Evolutionary conservation across 225 moss, liverwort and hornwort species (phyloP), one percentile per base, ranked within the genome.

Genomic region (Bryum argenteum): DNA sequence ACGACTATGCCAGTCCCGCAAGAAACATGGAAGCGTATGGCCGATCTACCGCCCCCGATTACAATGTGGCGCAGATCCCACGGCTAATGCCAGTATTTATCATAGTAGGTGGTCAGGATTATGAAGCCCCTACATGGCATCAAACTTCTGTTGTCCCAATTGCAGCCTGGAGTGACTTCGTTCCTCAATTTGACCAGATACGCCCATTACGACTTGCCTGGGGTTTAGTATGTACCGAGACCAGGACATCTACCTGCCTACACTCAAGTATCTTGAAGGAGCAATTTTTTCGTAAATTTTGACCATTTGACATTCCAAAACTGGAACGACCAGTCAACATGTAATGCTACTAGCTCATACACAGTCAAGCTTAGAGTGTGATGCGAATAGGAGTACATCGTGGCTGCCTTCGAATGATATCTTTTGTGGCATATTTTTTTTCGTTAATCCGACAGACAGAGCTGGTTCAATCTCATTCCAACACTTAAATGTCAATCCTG

Each of bases 181-280:
- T 42, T 76, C 19, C 41, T 83, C 62, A 67, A 69, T 57, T 57
- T 83, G 63, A 75, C 67, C 11, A 67, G 64, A 48, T 83, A 83
- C 59, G 79, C 76, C 56, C 83, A 83, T 43, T 79, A 72, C 47
- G 79, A 83, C 54, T 67, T 83, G n/a, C n/a, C n/a, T n/a, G n/a
- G 71, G 60, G 18, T 73, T 65, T 73, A 83, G 83, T 69, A 53
- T 69, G 18, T 50, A 64, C 52, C 72, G 83, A 51, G 65, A 68
- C 47, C 47, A 5, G 22, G 83, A 71, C 41, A 58, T 83, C 2
- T 83, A 70, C 44, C 21, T 61, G 39, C 76, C 79, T 3, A 73
- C 80, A 44, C 72, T 83, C 54, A 22, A 28, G 53, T 83, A 52
- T 59, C 71, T 83, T 28, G 68, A 75, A 70, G 79, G 67, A 66